Base-by-base conservation (phyloP, 2,329 filamentous ascomycete genomes). In the Sphaerulina musiva region DNA sequence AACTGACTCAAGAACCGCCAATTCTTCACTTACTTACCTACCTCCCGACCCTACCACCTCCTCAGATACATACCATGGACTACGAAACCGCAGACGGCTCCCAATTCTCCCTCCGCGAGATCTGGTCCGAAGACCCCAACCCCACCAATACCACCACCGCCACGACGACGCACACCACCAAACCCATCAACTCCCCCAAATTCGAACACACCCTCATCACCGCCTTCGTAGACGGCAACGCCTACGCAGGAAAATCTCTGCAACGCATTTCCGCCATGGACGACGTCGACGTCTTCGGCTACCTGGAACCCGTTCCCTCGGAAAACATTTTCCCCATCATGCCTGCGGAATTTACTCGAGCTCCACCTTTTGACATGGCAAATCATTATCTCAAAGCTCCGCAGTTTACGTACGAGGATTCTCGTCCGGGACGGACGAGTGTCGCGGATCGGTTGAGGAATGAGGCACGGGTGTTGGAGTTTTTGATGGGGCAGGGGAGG, bases 331-430 rank as follows among this genome's bases (percentile, higher is more conserved):
- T 64, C 39, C 66, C 66, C 40, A 32, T 54, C 20, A 57, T 62
- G n/a, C 58, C 59, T 3, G 46, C 56, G 20, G 46, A 54, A 4
- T 58, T 64, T 51, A 60, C 56, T 3, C 42, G 43, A 12, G 60
- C 59, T 5, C 59, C 59, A 4, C 38, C 57, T 4, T 59, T 61
- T 43, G 50, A 60, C 43, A 44, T 56, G 32, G 41, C 36, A 7
- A 52, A 60, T 8, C 60, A 67, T 45, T 69, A 64, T 48, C 62
- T 69, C 34, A 69, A 70, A 51, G 61, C 63, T 17, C 67, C 67
- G 9, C 65, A 65, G 31, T 62, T 68, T 53, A 57, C 54, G 4
- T 67, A 64, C 46, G 58, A 62, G 31, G 65, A 68, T 39, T 58
- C 62, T 39, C 47, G 63, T 26, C 52, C 64, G 5, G 64, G 66